Evolutionary conservation across 2,329 filamentous ascomycete species (phyloP).

Genomic region (Pseudogymnoascus sp.): DNA sequence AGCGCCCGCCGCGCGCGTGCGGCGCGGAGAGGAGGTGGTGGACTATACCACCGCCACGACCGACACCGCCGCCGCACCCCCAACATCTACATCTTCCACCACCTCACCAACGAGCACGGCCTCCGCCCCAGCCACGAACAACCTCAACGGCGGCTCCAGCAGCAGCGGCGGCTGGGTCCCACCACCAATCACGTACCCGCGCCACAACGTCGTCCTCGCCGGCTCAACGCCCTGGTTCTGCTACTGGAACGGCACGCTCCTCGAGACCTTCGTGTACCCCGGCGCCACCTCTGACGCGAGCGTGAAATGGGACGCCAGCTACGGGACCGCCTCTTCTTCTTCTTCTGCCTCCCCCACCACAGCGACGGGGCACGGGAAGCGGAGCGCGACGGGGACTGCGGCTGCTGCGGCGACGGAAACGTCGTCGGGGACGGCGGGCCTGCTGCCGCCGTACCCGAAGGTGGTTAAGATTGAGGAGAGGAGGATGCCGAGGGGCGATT

Average conservation of each 20-base stretch:
- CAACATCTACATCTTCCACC: background rate
- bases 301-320: background rate
- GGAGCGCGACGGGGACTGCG: too few species aligned
- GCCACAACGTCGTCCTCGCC: constrained; percentile 33
- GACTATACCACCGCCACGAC: background rate
- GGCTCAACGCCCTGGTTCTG: constrained; percentile 61
- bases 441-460: constrained; percentile 42
- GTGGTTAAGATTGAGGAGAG: constrained; percentile 60
- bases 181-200: background rate
- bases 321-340: too few species aligned
- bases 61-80: background rate
- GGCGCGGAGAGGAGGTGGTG: constrained; percentile 13
- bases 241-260: constrained; percentile 58
- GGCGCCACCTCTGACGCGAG: constrained; percentile 23
- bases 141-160: background rate
- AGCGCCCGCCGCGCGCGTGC: constrained; percentile 17
- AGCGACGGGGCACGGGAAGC: background rate
- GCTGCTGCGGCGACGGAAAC: too few species aligned
- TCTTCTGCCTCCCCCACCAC: too few species aligned
- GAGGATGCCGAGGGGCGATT: constrained; percentile 29
- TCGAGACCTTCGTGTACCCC: constrained; percentile 60
- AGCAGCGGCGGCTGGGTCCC: constrained; percentile 11
- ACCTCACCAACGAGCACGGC: background rate
- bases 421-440: background rate
- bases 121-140: background rate